phyloP scores from a whole-genome alignment of 345 rosid genomes.

The Brassica rapa region DNA sequence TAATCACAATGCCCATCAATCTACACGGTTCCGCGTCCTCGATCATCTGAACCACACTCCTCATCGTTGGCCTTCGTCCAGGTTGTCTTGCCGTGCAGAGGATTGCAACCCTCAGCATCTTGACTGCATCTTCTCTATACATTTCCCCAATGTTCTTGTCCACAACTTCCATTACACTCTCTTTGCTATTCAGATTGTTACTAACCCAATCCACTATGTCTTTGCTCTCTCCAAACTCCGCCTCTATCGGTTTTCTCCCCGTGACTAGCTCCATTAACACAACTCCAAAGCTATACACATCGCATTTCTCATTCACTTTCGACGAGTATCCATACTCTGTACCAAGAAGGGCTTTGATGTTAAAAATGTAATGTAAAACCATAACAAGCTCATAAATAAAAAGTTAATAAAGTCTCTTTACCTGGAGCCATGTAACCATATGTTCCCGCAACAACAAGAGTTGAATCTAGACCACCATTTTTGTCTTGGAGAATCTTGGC shows the following conservation, averaged over 20 bases:
- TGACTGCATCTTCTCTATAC: slow-evolving; percentile 62
- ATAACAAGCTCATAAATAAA: not conserved
- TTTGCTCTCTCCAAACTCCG: slow-evolving; percentile 71
- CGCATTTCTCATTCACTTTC: slow-evolving; percentile 85
- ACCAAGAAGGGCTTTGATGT: not conserved
- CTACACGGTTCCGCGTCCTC: slow-evolving; percentile 77
- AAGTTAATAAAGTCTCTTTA: slow-evolving; percentile 27
- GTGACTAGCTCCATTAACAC: slow-evolving; percentile 89
- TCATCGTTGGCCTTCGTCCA: slow-evolving; percentile 72
- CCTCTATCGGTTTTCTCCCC: slow-evolving; percentile 78
- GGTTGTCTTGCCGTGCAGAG: slow-evolving; percentile 68
- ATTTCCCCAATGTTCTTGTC: slow-evolving; percentile 64
- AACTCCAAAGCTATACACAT: slow-evolving; percentile 94
- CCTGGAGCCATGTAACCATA: slow-evolving; percentile 98
- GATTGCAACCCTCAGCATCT: slow-evolving; percentile 67
- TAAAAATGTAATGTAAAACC: not conserved
- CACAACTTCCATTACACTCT: slow-evolving; percentile 55
- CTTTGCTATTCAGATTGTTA: slow-evolving; percentile 58
- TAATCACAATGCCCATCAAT: slow-evolving; percentile 51
- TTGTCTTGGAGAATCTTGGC: slow-evolving; percentile 76
- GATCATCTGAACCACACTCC: slow-evolving; percentile 83
- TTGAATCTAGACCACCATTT: slow-evolving; percentile 55
- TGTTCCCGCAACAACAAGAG: slow-evolving; percentile 83
- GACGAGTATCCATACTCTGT: slow-evolving; percentile 87
- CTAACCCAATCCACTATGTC: slow-evolving; percentile 81